phyloP scores from a whole-genome alignment of 73 alveolate species.

The Stentor coeruleus region DNA sequence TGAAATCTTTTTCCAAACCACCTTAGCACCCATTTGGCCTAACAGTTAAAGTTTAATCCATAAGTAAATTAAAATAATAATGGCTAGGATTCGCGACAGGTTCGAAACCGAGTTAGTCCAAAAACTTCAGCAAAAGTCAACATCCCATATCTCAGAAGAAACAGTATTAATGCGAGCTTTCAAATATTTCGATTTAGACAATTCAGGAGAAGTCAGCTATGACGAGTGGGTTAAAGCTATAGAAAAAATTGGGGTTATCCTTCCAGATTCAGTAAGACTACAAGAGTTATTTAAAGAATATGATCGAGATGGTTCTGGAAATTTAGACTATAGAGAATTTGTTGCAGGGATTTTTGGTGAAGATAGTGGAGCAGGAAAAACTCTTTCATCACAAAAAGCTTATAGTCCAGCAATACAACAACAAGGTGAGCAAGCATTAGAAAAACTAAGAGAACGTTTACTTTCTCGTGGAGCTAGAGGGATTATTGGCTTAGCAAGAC shows the following conservation, averaged over 20 bases:
- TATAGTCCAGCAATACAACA: constrained; percentile 30
- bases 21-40: too few species aligned
- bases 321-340: constrained; percentile 56
- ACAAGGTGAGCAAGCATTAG: too few species aligned
- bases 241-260: constrained; percentile 80
- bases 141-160: constrained; percentile 71
- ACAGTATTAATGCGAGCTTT: constrained; percentile 71
- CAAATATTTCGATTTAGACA: constrained; percentile 84
- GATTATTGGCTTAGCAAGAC: constrained; percentile 47
- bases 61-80: too few species aligned
- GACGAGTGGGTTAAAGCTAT: constrained; percentile 72
- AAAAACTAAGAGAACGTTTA: constrained; percentile 32
- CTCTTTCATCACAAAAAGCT: too few species aligned
- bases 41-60: too few species aligned
- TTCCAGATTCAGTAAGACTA: too few species aligned
- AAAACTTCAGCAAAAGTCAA: constrained; percentile 66
- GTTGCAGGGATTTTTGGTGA: constrained; percentile 44
- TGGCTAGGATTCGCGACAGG: too few species aligned
- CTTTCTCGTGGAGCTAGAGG: constrained; percentile 46
- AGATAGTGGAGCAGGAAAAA: too few species aligned
- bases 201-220: constrained; percentile 61
- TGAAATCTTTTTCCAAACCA: too few species aligned
- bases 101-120: constrained; percentile 74
- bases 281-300: constrained; percentile 37
- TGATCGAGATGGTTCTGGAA: constrained; percentile 51